phyloP scores from a whole-genome alignment of 352 stramenopile genomes.

The Globisporangium cystogenes region DNA sequence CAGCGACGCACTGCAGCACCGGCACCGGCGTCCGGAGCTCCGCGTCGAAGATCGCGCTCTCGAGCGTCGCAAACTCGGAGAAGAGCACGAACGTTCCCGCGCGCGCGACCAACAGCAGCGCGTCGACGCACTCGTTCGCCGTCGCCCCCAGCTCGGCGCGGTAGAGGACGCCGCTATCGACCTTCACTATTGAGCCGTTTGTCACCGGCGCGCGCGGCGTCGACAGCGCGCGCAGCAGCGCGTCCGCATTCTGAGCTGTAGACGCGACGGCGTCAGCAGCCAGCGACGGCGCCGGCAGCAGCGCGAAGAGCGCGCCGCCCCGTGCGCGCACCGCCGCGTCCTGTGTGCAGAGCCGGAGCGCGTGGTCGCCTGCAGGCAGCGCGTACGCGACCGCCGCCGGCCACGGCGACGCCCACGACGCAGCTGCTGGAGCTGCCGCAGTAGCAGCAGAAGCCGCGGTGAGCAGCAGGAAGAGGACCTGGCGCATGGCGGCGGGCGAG shows the following conservation, averaged over 20 bases:
- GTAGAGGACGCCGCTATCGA: slow-evolving; percentile 1
- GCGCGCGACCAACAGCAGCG: background rate
- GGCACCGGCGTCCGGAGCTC: background rate
- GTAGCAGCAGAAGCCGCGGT: too few relatives aligned
- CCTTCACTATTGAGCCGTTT: background rate
- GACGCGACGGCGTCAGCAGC: background rate
- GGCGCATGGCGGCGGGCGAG: background rate
- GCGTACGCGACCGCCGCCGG: slow-evolving; percentile 2
- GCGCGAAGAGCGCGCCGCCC: slow-evolving; percentile 9
- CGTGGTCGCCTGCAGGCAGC: slow-evolving; percentile 1
- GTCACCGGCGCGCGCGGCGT: background rate
- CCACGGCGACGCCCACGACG: background rate
- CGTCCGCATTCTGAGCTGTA: background rate
- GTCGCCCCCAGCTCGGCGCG: slow-evolving; percentile 4
- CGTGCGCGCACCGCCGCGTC: background rate
- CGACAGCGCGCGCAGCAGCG: slow-evolving; percentile 1
- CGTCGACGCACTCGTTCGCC: slow-evolving; percentile 5
- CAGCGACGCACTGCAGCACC: slow-evolving; percentile 5
- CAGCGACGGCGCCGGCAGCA: slow-evolving; percentile 3
- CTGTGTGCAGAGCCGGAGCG: slow-evolving; percentile 6
- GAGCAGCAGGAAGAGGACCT: too few relatives aligned
- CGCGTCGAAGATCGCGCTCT: slow-evolving; percentile 1
- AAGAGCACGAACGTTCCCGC: slow-evolving; percentile 6
- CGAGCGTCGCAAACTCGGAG: slow-evolving; percentile 1
- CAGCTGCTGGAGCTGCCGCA: too few relatives aligned